These are phyloP conservation scores for Podila horticola DNA, from an alignment of 192 early-diverging fungal genomes.

Conservation along the genomic window DNA sequence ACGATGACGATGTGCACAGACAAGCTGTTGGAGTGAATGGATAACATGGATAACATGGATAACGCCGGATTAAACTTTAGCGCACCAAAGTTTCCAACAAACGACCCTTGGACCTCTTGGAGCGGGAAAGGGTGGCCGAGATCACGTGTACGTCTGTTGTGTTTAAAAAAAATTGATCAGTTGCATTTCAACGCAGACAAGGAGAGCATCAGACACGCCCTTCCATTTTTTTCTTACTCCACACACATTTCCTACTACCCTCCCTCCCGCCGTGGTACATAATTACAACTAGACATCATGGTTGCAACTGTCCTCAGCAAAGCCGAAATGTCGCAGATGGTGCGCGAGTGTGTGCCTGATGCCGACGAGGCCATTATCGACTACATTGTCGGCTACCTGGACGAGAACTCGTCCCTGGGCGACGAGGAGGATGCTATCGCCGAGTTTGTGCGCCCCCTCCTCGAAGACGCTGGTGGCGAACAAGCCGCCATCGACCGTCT, in stretches of 20 bases:
- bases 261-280: not conserved
- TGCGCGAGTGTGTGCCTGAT: slow-evolving; percentile 70
- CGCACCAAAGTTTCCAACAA: too few species aligned
- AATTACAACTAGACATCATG: slow-evolving; percentile 12
- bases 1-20: too few species aligned
- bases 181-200: not conserved
- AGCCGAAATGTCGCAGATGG: slow-evolving; percentile 54
- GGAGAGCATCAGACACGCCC: not conserved
- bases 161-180: not conserved
- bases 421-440: slow-evolving; percentile 68
- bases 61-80: too few species aligned
- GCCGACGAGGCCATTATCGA: slow-evolving; percentile 81
- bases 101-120: not conserved
- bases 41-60: too few species aligned
- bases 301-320: slow-evolving; percentile 45
- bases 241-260: not conserved
- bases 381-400: slow-evolving; percentile 81
- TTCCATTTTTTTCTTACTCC: not conserved
- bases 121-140: not conserved
- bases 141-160: not conserved
- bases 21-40: too few species aligned
- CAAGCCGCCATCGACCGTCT: slow-evolving; percentile 70
- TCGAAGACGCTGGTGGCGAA: slow-evolving; percentile 74
- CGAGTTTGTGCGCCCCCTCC: slow-evolving; percentile 75
- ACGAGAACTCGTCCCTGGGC: slow-evolving; percentile 61